phyloP scores from a whole-genome alignment of 2,329 filamentous ascomycete genomes.

The Penicillium sp. region DNA sequence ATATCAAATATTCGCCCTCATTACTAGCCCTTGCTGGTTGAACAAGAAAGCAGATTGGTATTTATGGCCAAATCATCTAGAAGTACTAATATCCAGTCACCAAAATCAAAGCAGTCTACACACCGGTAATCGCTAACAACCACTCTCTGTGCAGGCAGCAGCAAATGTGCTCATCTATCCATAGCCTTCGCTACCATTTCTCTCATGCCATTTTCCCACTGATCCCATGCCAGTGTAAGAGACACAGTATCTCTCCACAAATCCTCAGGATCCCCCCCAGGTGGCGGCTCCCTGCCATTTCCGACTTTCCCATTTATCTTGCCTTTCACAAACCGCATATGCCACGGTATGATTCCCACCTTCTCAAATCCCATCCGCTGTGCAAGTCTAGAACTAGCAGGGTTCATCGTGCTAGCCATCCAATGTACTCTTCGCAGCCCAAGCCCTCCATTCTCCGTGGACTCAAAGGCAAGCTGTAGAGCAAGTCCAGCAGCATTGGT shows the following conservation, averaged over 20 bases:
- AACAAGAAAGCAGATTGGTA: neutral
- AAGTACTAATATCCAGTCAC: too few relatives aligned
- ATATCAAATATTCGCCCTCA: too few relatives aligned
- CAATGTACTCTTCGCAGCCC: constrained; percentile 17
- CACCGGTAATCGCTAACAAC: neutral
- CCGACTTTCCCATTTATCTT: constrained; percentile 14
- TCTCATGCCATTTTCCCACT: constrained; percentile 8
- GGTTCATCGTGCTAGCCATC: constrained; percentile 15
- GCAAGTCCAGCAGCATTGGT: constrained; percentile 14
- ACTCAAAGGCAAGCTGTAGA: constrained; percentile 10
- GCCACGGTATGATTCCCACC: constrained; percentile 15
- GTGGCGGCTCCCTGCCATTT: constrained; percentile 13
- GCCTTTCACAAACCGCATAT: constrained; percentile 18
- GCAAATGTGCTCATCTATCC: neutral
- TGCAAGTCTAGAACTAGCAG: constrained; percentile 15
- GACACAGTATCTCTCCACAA: constrained; percentile 20
- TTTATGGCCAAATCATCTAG: too few relatives aligned
- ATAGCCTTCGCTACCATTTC: neutral
- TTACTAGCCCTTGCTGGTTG: neutral
- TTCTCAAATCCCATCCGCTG: constrained; percentile 20
- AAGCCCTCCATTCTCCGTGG: constrained; percentile 5
- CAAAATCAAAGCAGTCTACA: neutral
- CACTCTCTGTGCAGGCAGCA: neutral
- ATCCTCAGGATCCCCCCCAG: constrained; percentile 15
- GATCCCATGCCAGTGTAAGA: constrained; percentile 15